These are phyloP conservation scores for Jacaranda mimosifolia DNA, from an alignment of 257 asterid species.

Conservation along the genomic window DNA sequence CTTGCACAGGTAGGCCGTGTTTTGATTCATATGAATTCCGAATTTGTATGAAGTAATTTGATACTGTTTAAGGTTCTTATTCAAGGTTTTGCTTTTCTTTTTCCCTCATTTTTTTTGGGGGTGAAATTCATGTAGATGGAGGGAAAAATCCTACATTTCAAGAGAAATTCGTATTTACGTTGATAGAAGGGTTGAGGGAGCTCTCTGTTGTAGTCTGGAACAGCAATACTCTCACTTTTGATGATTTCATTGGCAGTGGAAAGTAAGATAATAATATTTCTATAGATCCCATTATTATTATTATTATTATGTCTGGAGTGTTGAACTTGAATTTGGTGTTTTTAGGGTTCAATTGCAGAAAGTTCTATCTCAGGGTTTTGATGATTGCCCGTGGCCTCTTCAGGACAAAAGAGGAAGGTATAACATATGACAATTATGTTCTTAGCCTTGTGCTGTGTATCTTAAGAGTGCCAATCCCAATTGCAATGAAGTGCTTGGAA, in stretches of 20 bases:
- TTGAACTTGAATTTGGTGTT: slow-evolving; percentile 31
- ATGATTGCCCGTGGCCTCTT: slow-evolving; percentile 82
- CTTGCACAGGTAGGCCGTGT: slow-evolving; percentile 72
- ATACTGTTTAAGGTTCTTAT: background rate
- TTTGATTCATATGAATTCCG: background rate
- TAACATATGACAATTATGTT: slow-evolving; percentile 1
- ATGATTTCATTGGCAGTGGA: slow-evolving; percentile 92
- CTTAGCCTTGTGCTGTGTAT: background rate
- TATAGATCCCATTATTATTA: background rate
- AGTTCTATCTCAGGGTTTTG: slow-evolving; percentile 84
- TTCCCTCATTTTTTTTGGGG: slow-evolving; percentile 1
- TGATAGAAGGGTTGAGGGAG: slow-evolving; percentile 89
- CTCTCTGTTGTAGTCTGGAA: slow-evolving; percentile 77
- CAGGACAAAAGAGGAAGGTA: slow-evolving; percentile 91
- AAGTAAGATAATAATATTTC: slow-evolving; percentile 51
- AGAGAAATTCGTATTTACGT: slow-evolving; percentile 85
- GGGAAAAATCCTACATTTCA: slow-evolving; percentile 95
- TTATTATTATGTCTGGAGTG: background rate
- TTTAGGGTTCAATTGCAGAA: slow-evolving; percentile 81
- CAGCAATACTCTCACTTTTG: slow-evolving; percentile 80
- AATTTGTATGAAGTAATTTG: slow-evolving; percentile 7
- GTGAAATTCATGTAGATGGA: slow-evolving; percentile 65
- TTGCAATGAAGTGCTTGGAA: background rate
- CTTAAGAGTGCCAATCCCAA: background rate
- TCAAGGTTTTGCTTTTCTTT: background rate